Conservation (phyloP, 2,329 filamentous ascomycete genomes). For the Fusarium torreyae region DNA sequence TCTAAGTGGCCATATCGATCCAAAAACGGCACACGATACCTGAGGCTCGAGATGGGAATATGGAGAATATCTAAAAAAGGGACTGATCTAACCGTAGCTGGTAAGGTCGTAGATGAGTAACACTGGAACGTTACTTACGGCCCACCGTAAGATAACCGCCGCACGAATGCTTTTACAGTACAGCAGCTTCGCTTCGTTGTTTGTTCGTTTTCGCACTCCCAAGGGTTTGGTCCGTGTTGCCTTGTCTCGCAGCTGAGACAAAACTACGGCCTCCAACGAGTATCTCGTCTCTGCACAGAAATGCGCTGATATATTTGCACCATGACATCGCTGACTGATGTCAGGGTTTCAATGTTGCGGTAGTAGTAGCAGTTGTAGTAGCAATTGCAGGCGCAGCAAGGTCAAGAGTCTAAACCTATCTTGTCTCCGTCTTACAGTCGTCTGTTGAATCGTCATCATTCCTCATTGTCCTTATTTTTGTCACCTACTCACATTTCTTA, state of each 20-base stretch:
- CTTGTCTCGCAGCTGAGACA: slow-evolving; percentile 43
- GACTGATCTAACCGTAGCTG: slow-evolving; percentile 20
- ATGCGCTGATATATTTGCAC: slow-evolving; percentile 23
- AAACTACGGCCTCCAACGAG: slow-evolving; percentile 23
- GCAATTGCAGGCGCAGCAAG: slow-evolving; percentile 27
- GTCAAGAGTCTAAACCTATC: slow-evolving; percentile 14
- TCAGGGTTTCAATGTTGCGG: slow-evolving; percentile 30
- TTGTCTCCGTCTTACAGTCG: slow-evolving; percentile 24
- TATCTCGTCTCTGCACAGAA: slow-evolving; percentile 16
- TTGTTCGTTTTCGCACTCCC: slow-evolving; percentile 23
- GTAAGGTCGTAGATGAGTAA: slow-evolving; percentile 30
- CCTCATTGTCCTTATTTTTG: slow-evolving; percentile 1
- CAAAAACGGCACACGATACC: slow-evolving; percentile 34
- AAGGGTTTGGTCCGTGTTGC: slow-evolving; percentile 31
- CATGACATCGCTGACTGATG: slow-evolving; percentile 31
- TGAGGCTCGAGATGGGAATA: slow-evolving; percentile 41
- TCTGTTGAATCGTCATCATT: slow-evolving; percentile 11
- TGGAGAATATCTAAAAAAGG: slow-evolving; percentile 44
- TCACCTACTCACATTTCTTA: background rate
- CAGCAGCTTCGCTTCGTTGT: slow-evolving; percentile 24
- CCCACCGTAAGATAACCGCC: slow-evolving; percentile 37
- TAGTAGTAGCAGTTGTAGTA: slow-evolving; percentile 35
- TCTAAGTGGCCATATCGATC: slow-evolving; percentile 29
- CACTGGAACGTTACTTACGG: slow-evolving; percentile 46
- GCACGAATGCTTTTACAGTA: slow-evolving; percentile 33